Evolutionary conservation across 768 basidiomycete species (phyloP).

Genomic region (Suillus occidentalis): DNA sequence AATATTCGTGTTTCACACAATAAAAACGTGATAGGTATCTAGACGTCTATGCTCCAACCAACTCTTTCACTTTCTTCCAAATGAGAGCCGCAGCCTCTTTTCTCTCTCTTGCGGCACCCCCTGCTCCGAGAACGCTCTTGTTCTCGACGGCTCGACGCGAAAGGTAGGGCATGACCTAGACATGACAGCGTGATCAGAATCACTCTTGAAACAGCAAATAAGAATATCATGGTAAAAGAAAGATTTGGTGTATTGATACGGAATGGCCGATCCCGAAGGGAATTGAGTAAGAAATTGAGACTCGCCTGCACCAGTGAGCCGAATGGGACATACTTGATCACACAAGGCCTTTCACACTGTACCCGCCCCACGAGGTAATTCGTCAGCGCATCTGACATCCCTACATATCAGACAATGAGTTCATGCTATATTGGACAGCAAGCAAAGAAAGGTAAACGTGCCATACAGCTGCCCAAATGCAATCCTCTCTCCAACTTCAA

Average conservation of each 20-base stretch:
- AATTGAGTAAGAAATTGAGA: slow-evolving; percentile 8
- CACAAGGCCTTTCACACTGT: slow-evolving; percentile 56
- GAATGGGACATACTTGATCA: slow-evolving; percentile 84
- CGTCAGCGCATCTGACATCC: slow-evolving; percentile 85
- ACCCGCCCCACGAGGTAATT: slow-evolving; percentile 63
- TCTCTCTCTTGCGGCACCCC: slow-evolving; percentile 50
- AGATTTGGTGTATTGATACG: background rate
- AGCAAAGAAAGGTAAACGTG: slow-evolving; percentile 31
- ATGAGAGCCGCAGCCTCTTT: slow-evolving; percentile 28
- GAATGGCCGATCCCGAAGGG: no score
- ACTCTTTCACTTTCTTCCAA: slow-evolving; percentile 34
- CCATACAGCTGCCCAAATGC: slow-evolving; percentile 84
- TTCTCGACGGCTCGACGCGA: slow-evolving; percentile 90
- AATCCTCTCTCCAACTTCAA: slow-evolving; percentile 63
- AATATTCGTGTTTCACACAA: background rate
- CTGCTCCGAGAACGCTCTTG: slow-evolving; percentile 79
- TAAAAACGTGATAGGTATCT: background rate
- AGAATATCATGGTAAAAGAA: background rate
- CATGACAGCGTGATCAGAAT: slow-evolving; percentile 16
- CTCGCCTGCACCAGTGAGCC: slow-evolving; percentile 65
- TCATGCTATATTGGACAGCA: background rate
- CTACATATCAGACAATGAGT: slow-evolving; percentile 36
- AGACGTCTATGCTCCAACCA: background rate
- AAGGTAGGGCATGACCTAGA: slow-evolving; percentile 86
- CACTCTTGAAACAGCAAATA: no score